Percentiles rank a stretch among this genome's conserved stretches.
phyloP scores from a whole-genome alignment of 768 basidiomycete genomes.

The Russula earlei region DNA sequence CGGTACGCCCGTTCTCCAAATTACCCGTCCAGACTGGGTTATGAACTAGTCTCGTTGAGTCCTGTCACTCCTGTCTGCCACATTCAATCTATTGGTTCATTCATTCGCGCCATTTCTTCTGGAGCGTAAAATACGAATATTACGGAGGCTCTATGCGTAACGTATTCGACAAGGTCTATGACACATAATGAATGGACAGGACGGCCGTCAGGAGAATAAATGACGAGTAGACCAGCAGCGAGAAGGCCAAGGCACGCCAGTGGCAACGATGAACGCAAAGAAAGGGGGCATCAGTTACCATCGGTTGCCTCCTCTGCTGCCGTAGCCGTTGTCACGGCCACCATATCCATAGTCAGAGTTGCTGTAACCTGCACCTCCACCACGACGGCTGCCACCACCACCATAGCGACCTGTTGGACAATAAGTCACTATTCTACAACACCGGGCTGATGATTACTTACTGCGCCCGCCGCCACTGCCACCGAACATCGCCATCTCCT shows the following conservation, averaged over 20 bases:
- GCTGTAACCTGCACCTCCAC: slow-evolving; percentile 30
- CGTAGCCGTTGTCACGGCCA: slow-evolving; percentile 36
- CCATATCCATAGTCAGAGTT: slow-evolving; percentile 36
- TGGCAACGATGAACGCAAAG: not conserved
- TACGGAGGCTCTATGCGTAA: slow-evolving; percentile 11
- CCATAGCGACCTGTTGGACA: slow-evolving; percentile 48
- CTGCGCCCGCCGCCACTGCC: slow-evolving; percentile 72
- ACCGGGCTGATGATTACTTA: slow-evolving; percentile 28
- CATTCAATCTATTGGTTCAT: too few species aligned
- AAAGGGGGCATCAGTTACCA: slow-evolving; percentile 22
- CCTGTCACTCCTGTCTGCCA: too few species aligned
- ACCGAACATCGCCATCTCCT: slow-evolving; percentile 86
- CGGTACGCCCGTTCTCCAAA: too few species aligned
- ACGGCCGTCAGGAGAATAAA: not conserved
- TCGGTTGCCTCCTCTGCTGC: slow-evolving; percentile 24
- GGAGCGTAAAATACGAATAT: slow-evolving; percentile 4
- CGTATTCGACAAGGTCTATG: slow-evolving; percentile 10
- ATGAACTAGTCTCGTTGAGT: too few species aligned
- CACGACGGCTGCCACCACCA: slow-evolving; percentile 36
- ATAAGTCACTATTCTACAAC: slow-evolving; percentile 3
- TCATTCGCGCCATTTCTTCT: too few species aligned
- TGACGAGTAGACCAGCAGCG: not conserved
- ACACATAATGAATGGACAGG: slow-evolving; percentile 3
- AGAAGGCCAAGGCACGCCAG: not conserved
- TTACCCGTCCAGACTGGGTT: too few species aligned